Conservation (phyloP, 495 filamentous ascomycete species). For the Bryoglossum gracile region DNA sequence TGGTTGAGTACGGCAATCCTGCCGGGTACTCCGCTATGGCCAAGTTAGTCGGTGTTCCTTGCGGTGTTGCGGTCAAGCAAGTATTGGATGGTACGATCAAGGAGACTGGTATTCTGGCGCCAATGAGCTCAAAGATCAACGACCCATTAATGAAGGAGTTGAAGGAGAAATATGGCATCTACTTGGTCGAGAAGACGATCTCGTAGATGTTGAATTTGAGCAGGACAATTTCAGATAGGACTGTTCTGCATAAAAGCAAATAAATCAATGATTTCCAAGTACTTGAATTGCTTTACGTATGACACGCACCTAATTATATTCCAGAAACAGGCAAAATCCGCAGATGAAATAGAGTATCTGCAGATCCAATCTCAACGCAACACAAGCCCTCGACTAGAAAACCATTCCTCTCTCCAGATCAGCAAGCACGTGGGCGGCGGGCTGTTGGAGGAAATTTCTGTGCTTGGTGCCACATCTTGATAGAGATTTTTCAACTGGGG, state of each 20-base stretch:
- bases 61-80: conserved; percentile 60
- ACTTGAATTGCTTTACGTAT: neutral
- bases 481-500: too few species aligned
- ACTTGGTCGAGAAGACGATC: conserved; percentile 26
- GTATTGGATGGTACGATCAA: conserved; percentile 76
- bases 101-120: conserved; percentile 74
- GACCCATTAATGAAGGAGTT: conserved; percentile 63
- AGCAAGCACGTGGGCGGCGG: too few species aligned
- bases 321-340: too few species aligned
- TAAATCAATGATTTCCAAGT: neutral
- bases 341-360: too few species aligned
- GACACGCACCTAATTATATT: too few species aligned
- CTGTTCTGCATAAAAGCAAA: neutral
- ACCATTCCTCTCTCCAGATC: too few species aligned
- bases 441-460: too few species aligned
- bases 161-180: conserved; percentile 50
- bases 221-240: too few species aligned
- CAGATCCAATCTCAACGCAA: too few species aligned
- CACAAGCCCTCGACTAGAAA: too few species aligned
- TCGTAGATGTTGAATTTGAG: conserved; percentile 20
- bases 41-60: conserved; percentile 67
- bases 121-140: conserved; percentile 67
- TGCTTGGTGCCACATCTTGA: too few species aligned
- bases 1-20: conserved; percentile 80
- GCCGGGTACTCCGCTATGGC: conserved; percentile 87